A percentile compares a stretch with the other conserved stretches of the same genome.
Conservation (phyloP, 441 rosid species). For the Populus hybrid region DNA sequence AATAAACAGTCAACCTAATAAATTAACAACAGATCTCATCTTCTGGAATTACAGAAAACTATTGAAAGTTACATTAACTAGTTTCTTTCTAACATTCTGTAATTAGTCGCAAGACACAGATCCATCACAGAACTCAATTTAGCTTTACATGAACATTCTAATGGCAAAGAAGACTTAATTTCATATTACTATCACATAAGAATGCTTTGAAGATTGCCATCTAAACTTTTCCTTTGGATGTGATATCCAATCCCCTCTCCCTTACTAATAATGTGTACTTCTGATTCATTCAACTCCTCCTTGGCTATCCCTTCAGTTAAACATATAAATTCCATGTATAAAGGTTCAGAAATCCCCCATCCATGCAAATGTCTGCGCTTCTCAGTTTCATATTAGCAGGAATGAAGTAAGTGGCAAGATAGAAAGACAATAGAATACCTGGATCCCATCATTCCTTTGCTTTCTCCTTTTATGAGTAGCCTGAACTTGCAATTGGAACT, state of each 20-base stretch:
- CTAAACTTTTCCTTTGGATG: neutral
- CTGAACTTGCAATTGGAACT: slow-evolving; percentile 80
- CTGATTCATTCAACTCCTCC: neutral
- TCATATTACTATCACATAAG: neutral
- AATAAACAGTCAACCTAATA: neutral
- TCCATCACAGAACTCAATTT: neutral
- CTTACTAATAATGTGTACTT: neutral
- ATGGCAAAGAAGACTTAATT: neutral
- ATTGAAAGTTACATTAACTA: slow-evolving; percentile 2
- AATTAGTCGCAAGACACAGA: neutral
- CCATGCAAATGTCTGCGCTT: neutral
- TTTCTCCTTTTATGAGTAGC: slow-evolving; percentile 87
- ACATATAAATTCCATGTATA: slow-evolving; percentile 3
- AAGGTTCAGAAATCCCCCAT: slow-evolving; percentile 1
- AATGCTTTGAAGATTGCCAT: neutral
- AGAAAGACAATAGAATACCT: slow-evolving; percentile 43
- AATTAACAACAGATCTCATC: slow-evolving; percentile 5
- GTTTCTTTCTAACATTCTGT: slow-evolving; percentile 4
- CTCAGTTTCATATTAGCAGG: neutral
- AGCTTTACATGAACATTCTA: neutral
- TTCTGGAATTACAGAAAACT: slow-evolving; percentile 17
- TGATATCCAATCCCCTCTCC: neutral
- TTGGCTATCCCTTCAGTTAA: neutral
- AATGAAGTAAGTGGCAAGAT: slow-evolving; percentile 2
- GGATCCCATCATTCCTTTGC: slow-evolving; percentile 93